These are phyloP conservation scores for Pleurotus eryngii DNA, from an alignment of 768 basidiomycete genomes.

Conservation along the genomic window DNA sequence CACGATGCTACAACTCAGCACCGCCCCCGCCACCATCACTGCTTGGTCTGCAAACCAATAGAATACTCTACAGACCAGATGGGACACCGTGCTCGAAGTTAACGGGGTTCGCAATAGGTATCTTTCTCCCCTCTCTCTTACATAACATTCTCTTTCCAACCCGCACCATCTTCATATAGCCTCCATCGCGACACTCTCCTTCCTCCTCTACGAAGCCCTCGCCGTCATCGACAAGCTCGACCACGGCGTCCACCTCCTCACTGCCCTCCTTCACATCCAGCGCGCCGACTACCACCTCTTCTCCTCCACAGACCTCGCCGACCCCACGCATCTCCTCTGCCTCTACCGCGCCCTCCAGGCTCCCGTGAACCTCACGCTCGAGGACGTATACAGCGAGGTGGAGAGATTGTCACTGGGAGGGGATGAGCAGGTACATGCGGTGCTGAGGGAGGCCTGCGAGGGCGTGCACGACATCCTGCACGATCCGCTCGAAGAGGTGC, in stretches of 20 bases:
- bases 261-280: neutral
- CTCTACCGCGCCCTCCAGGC: no score
- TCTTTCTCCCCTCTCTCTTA: neutral
- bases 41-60: no score
- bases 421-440: no score
- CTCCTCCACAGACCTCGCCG: neutral
- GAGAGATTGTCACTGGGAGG: no score
- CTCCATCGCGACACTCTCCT: neutral
- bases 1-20: no score
- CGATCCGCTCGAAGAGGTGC: no score
- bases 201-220: neutral
- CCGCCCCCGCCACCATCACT: no score
- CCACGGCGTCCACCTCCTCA: neutral
- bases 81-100: neutral
- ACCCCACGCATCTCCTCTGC: no score
- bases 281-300: neutral
- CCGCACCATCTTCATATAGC: neutral
- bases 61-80: neutral
- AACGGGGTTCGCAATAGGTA: neutral
- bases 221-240: neutral
- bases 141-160: neutral
- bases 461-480: no score
- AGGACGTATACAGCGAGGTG: no score
- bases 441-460: no score
- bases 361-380: no score